phyloP scores from a whole-genome alignment of 2,329 filamentous ascomycete genomes.

The Macrophomina pseudophaseolina region DNA sequence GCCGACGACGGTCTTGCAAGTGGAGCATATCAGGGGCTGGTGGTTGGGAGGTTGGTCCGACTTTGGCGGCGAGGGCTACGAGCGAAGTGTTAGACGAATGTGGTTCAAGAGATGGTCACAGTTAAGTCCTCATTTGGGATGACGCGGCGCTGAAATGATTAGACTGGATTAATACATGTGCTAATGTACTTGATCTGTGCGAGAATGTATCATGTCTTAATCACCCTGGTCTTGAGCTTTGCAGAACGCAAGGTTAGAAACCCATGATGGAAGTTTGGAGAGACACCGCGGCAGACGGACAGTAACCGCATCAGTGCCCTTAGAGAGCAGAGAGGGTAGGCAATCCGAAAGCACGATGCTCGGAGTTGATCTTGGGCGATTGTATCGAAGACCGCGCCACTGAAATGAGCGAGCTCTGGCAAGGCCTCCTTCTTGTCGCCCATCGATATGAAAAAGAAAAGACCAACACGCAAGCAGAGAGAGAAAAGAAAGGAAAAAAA shows the following conservation, averaged over 20 bases:
- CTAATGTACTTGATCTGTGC: neutral
- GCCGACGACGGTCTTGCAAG: constrained; percentile 45
- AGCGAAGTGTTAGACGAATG: constrained; percentile 6
- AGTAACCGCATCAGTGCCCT: constrained; percentile 8
- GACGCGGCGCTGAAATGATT: too few species aligned
- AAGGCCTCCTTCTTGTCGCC: constrained; percentile 63
- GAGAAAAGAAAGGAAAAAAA: too few species aligned
- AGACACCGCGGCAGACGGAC: neutral
- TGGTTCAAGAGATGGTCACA: too few species aligned
- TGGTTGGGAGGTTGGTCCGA: neutral
- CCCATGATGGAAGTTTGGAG: neutral
- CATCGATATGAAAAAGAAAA: constrained; percentile 31
- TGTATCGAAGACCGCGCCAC: constrained; percentile 64
- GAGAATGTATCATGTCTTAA: constrained; percentile 18
- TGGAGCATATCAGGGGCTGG: constrained; percentile 41
- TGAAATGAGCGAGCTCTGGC: constrained; percentile 35
- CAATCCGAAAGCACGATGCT: neutral
- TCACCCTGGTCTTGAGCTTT: constrained; percentile 5
- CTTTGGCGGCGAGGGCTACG: neutral
- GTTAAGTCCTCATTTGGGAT: too few species aligned
- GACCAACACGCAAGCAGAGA: too few species aligned
- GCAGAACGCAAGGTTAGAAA: constrained; percentile 7
- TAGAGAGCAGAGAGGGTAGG: constrained; percentile 6
- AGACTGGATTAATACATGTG: too few species aligned
- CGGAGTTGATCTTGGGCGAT: constrained; percentile 57